A percentile compares a stretch with the other conserved stretches of the same genome.
phyloP scores from a whole-genome alignment of 2,329 filamentous ascomycete species.

The Calonectria hongkongensis region DNA sequence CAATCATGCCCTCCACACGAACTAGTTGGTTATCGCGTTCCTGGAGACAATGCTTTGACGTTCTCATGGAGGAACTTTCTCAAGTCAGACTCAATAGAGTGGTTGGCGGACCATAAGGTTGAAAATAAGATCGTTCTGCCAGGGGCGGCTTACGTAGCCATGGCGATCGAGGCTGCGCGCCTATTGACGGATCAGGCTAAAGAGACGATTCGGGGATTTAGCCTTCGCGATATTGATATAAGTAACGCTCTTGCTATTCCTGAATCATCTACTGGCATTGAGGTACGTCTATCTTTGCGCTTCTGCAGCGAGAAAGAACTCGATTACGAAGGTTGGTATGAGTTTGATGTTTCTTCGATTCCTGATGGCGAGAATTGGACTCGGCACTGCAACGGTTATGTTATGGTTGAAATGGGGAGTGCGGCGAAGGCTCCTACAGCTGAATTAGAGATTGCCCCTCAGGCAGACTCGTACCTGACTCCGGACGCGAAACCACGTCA shows the following conservation, averaged over 20 bases:
- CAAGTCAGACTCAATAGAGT: neutral
- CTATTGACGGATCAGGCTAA: neutral
- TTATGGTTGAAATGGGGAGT: neutral
- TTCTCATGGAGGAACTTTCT: slow-evolving; percentile 18
- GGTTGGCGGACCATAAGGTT: slow-evolving; percentile 12
- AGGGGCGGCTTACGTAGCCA: slow-evolving; percentile 10
- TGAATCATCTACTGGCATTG: slow-evolving; percentile 4
- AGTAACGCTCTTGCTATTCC: slow-evolving; percentile 4
- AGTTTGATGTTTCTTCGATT: slow-evolving; percentile 20
- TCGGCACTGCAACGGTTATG: slow-evolving; percentile 15
- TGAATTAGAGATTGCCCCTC: neutral
- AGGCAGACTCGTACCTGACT: neutral
- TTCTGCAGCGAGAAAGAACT: slow-evolving; percentile 3
- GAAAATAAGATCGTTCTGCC: slow-evolving; percentile 5
- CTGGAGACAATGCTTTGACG: slow-evolving; percentile 4
- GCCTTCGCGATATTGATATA: slow-evolving; percentile 7
- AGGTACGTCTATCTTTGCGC: slow-evolving; percentile 4
- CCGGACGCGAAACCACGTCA: neutral
- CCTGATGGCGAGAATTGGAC: slow-evolving; percentile 7
- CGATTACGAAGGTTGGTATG: slow-evolving; percentile 9
- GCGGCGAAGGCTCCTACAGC: slow-evolving; percentile 5
- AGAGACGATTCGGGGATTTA: slow-evolving; percentile 8
- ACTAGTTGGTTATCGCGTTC: slow-evolving; percentile 1
- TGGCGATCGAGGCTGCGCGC: slow-evolving; percentile 13
- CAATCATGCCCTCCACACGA: slow-evolving; percentile 7